These are phyloP conservation scores for Syzygium grande DNA, from an alignment of 345 rosid genomes.

Conservation along the genomic window DNA sequence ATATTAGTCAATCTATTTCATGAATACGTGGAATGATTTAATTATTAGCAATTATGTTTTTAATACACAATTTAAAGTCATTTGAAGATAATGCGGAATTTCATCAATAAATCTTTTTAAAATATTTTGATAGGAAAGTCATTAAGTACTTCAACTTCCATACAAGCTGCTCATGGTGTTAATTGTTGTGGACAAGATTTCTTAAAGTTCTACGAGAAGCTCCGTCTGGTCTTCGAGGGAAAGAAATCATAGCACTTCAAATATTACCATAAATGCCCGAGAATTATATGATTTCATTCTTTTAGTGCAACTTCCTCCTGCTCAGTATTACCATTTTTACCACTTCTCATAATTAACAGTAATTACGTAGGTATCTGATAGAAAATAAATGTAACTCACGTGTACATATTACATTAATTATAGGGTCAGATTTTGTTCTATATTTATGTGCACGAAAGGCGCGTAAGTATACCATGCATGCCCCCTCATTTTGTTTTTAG, in stretches of 20 bases:
- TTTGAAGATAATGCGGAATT: background rate
- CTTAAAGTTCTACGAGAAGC: background rate
- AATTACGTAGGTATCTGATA: background rate
- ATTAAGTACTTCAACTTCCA: background rate
- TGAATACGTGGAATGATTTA: no score
- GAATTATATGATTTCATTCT: background rate
- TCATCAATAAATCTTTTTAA: background rate
- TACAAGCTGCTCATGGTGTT: background rate
- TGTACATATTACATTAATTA: background rate
- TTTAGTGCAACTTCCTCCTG: no score
- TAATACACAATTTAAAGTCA: background rate
- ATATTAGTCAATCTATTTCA: no score
- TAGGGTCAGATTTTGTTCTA: background rate
- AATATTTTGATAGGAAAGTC: background rate
- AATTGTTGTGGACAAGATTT: background rate
- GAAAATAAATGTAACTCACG: background rate
- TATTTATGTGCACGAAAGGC: background rate
- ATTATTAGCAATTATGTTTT: background rate
- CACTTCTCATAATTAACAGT: no score
- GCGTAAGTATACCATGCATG: background rate
- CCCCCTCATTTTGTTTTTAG: background rate
- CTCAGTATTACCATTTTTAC: no score
- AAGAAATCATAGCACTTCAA: background rate
- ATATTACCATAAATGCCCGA: background rate
- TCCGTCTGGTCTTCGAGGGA: background rate